A percentile compares a stretch with the other conserved stretches of the same genome.
phyloP scores from a whole-genome alignment of 2,329 filamentous ascomycete species.

The Fusarium xyrophilum region DNA sequence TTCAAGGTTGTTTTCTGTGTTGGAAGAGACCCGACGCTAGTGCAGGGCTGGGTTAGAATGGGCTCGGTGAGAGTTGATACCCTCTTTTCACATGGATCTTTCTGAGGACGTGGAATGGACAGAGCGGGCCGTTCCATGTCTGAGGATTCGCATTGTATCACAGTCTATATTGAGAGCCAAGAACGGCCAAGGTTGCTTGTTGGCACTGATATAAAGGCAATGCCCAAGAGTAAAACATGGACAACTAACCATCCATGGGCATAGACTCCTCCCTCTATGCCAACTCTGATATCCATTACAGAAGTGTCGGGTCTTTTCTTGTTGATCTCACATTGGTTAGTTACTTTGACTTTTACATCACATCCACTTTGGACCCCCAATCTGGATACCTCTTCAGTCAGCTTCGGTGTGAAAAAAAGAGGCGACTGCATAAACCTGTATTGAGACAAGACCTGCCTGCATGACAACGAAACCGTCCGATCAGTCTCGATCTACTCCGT shows the following conservation, averaged over 20 bases:
- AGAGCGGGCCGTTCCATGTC: constrained; percentile 33
- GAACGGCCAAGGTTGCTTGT: neutral
- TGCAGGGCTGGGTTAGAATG: constrained; percentile 6
- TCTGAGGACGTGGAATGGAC: constrained; percentile 3
- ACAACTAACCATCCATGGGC: neutral
- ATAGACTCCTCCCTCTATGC: neutral
- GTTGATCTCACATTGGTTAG: constrained; percentile 5
- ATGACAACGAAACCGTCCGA: neutral
- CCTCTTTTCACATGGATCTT: constrained; percentile 15
- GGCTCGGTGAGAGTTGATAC: constrained; percentile 1
- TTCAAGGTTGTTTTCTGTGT: constrained; percentile 26
- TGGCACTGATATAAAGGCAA: neutral
- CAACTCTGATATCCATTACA: neutral
- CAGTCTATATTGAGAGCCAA: constrained; percentile 4
- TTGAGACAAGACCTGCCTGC: neutral
- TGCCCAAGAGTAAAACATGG: neutral
- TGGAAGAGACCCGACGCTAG: constrained; percentile 26
- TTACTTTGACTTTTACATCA: constrained; percentile 6
- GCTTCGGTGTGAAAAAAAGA: constrained; percentile 6
- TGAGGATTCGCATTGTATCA: constrained; percentile 7
- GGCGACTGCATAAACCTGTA: constrained; percentile 6
- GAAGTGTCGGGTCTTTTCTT: constrained; percentile 2
- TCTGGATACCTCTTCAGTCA: neutral
- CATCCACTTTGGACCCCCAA: constrained; percentile 15
- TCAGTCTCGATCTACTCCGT: neutral